phyloP scores from a whole-genome alignment of 1,284 basidiomycete species.

The Taiwanofungus camphoratus region DNA sequence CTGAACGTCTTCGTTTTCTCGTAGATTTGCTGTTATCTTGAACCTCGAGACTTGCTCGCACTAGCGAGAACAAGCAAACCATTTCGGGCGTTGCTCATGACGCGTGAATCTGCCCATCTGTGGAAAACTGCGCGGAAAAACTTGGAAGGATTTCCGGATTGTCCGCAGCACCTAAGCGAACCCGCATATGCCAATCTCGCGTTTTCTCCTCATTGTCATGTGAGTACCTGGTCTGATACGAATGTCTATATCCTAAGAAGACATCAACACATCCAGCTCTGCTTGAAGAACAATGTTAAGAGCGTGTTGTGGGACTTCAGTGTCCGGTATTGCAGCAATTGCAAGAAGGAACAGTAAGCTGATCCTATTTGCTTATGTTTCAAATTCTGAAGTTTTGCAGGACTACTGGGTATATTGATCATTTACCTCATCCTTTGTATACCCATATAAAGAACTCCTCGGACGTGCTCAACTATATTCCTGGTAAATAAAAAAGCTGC shows the following conservation, averaged over 20 bases:
- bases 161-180: constrained; percentile 29
- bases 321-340: constrained; percentile 12
- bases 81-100: constrained; percentile 30
- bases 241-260: not conserved
- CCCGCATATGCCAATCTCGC: constrained; percentile 26
- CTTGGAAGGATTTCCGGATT: constrained; percentile 21
- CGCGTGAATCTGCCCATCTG: constrained; percentile 26
- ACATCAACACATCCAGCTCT: constrained; percentile 7
- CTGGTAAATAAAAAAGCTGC: no score
- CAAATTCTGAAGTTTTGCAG: not conserved
- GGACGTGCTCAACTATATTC: no score
- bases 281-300: constrained; percentile 10
- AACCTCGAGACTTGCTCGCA: constrained; percentile 14
- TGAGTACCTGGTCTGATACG: not conserved
- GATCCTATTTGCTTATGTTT: not conserved
- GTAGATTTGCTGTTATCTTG: constrained; percentile 13
- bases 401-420: not conserved
- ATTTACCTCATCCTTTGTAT: not conserved
- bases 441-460: not conserved
- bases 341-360: constrained; percentile 10
- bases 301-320: constrained; percentile 10
- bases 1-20: not conserved
- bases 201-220: constrained; percentile 18
- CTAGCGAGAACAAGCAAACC: constrained; percentile 13
- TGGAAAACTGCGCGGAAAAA: constrained; percentile 17